Evolutionary conservation across 805 yeast genomes (phyloP), one percentile per base, ranked within the genome.

Genomic region (Monosporozyma aquatica): DNA sequence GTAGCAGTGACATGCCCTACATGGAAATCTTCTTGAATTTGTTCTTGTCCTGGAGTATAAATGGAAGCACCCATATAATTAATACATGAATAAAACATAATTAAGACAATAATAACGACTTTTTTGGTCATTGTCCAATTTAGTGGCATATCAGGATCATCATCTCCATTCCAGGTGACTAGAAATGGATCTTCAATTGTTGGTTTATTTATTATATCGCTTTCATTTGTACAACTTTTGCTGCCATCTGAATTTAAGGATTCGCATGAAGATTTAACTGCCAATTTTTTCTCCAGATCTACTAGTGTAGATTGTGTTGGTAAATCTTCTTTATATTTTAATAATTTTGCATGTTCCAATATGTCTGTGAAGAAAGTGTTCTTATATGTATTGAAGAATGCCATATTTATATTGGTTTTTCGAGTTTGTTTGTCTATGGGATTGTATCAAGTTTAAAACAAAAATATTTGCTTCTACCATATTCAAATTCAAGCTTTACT

Each of bases 51-150:
- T 0, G 82, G 80, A 0, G 80, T 67, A 44, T 70, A 67, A 24
- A 75, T 64, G 4, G 81, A 72, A 1, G 80, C 68, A 11, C 75
- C 78, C 66, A 75, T 71, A 44, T 78, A 76, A 0, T 74, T 72
- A 5, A 76, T 59, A 5, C 69, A 58, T 2, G 80, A 69, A 37
- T 74, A 55, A 14, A 74, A 44, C 44, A 72, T 62, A 11, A 74
- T 62, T 46, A 67, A 63, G 1, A 54, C 3, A 2, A 68, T 53
- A 21, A 72, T 62, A 24, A 71, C 28, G 2, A 54, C 24, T 33
- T 72, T 74, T 41, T 68, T 64, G 22, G 45, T 38, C 0, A 51
- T 15, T 0, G 75, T 64, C 83, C 84, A 79, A 51, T 75, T 76
- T 17, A 58, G 53, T 1, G 85, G 84, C 49, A 74, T 59, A 43